Percentiles rank a stretch among this genome's conserved stretches.
phyloP scores from a whole-genome alignment of 306 rosid species.

The apple (Malus domestica) region ASM211411v1 NC_041799.1:34150501-34151000 shows the following conservation, averaged over 20 bases:
- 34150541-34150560: neutral
- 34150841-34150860: neutral
- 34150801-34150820: conserved; percentile 1
- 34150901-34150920: conserved; percentile 20
- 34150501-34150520: neutral
- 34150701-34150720: neutral
- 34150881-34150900: neutral
- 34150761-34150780: conserved; percentile 1
- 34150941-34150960: conserved; percentile 69
- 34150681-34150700: neutral
- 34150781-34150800: neutral
- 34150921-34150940: conserved; percentile 92
- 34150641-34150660: neutral
- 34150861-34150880: neutral
- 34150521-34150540: neutral
- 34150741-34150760: neutral
- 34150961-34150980: conserved; percentile 61
- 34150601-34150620: neutral
- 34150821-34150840: neutral
- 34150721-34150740: conserved; percentile 2
- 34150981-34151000: conserved; percentile 71
- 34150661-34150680: neutral
- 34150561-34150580: neutral
- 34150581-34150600: neutral
- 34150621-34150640: neutral